Base-by-base conservation (phyloP, 2,329 filamentous ascomycete species). In the Cordyceps cateniannulata region DNA sequence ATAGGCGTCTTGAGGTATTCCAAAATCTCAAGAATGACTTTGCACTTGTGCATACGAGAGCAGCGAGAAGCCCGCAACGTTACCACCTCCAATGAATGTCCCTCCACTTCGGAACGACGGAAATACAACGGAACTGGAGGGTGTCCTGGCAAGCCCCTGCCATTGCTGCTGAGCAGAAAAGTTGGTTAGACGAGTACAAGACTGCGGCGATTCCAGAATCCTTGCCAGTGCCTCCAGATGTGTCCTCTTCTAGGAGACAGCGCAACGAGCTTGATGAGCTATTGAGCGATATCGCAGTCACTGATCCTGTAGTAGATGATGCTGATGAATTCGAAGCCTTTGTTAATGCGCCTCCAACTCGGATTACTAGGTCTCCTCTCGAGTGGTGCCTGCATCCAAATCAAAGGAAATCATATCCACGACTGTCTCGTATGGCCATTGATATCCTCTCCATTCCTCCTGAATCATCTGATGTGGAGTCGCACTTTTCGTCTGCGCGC, bases 221-320 rank as follows among this genome's bases (percentile, higher is more conserved):
- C 55, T 57, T 20, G n/a, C n/a, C 40, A 48, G 25, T 47, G 49
- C 14, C 49, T 51, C 49, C 16, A 38, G 49, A 51, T 51, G 49
- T 20, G 25, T 32, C 49, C 27, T 51, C 49, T 51, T 51, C 49
- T 51, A 51, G 49, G 49, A 32, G 29, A 20, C 25, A 51, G 49
- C 49, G 49, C 5, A 51, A 35, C 49, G 25, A 51, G 25, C 49
- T 51, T 51, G 29, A 53, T 53, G 20, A 53, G 32, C 32, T 53
- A 40, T 53, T 53, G 27, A 51, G 50, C 50, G 50, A 53, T 40
- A 53, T 53, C 29, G n/a, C 44, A 59, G 38, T 57, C 54, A 44
- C 40, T 32, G 54, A 22, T 48, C 22, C 54, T 57, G 25, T 59
- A 40, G 42, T 49, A 59, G 57, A 51, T 52, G 38, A 59, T 42